These are phyloP conservation scores for Russula earlei DNA, from an alignment of 768 basidiomycete species.

Conservation along the genomic window DNA sequence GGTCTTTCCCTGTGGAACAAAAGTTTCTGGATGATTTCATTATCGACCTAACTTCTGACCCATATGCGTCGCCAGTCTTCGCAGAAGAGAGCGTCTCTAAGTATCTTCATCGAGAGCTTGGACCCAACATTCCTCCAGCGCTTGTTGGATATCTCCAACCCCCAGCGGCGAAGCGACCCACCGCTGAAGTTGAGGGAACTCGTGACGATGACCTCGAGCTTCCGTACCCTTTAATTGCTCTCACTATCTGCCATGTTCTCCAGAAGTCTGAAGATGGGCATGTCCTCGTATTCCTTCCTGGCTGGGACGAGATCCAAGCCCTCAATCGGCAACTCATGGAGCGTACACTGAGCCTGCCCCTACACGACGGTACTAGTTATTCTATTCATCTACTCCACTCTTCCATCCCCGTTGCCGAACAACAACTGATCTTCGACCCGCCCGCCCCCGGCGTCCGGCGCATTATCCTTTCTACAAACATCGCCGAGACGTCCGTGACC, in stretches of 20 bases:
- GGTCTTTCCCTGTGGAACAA: conserved; percentile 81
- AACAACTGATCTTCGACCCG: conserved; percentile 83
- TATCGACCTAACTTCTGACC: conserved; percentile 34
- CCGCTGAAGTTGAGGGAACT: conserved; percentile 27
- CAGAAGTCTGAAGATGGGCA: conserved; percentile 70
- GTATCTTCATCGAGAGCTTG: conserved; percentile 66
- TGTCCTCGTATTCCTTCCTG: conserved; percentile 85
- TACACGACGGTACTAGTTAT: conserved; percentile 48
- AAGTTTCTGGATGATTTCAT: conserved; percentile 75
- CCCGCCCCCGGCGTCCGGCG: conserved; percentile 69
- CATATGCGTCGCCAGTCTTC: conserved; percentile 53
- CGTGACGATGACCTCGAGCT: conserved; percentile 57
- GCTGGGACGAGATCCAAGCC: conserved; percentile 81
- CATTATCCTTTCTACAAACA: conserved; percentile 89
- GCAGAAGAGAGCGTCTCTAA: conserved; percentile 56
- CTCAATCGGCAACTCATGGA: conserved; percentile 56
- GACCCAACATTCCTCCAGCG: conserved; percentile 23
- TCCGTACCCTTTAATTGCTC: conserved; percentile 72
- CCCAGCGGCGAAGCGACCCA: conserved; percentile 3
- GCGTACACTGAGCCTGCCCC: conserved; percentile 44
- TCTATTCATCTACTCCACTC: conserved; percentile 83
- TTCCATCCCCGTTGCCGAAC: conserved; percentile 77
- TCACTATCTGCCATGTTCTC: conserved; percentile 72
- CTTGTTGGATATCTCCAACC: conserved; percentile 14
- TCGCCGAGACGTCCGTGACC: conserved; percentile 91